phyloP scores from a whole-genome alignment of 495 filamentous ascomycete species.

The Evernia prunastri region DNA sequence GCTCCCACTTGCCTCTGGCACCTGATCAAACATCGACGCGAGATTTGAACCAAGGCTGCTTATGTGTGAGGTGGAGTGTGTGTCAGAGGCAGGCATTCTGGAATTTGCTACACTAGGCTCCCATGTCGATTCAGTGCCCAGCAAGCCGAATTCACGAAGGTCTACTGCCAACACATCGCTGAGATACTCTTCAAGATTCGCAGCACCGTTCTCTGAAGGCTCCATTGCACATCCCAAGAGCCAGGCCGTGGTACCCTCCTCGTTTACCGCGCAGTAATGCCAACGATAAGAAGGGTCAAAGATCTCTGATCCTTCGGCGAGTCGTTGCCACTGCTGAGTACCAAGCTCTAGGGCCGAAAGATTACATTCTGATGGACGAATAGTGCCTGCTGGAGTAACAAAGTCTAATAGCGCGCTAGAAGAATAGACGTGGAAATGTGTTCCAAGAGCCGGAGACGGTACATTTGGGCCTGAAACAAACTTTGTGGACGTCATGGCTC shows the following conservation, averaged over 20 bases:
- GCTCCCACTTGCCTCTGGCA: slow-evolving; percentile 69
- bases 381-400: slow-evolving; percentile 83
- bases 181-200: slow-evolving; percentile 73
- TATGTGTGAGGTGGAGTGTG: slow-evolving; percentile 40
- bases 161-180: slow-evolving; percentile 92
- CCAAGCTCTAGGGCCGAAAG: slow-evolving; percentile 80
- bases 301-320: slow-evolving; percentile 88
- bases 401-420: slow-evolving; percentile 90
- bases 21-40: slow-evolving; percentile 73
- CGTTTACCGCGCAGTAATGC: slow-evolving; percentile 95
- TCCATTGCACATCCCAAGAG: slow-evolving; percentile 86
- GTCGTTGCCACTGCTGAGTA: slow-evolving; percentile 81
- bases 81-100: slow-evolving; percentile 47
- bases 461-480: slow-evolving; percentile 86
- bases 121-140: slow-evolving; percentile 67
- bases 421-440: slow-evolving; percentile 90
- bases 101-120: slow-evolving; percentile 51
- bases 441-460: slow-evolving; percentile 79
- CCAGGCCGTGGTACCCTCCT: slow-evolving; percentile 92
- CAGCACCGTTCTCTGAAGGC: slow-evolving; percentile 41
- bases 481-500: slow-evolving; percentile 79
- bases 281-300: slow-evolving; percentile 83
- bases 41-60: slow-evolving; percentile 74
- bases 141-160: slow-evolving; percentile 73
- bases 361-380: slow-evolving; percentile 76